Base-by-base conservation (phyloP, 1,284 basidiomycete species). In the Stygiomarasmius scandens region DNA sequence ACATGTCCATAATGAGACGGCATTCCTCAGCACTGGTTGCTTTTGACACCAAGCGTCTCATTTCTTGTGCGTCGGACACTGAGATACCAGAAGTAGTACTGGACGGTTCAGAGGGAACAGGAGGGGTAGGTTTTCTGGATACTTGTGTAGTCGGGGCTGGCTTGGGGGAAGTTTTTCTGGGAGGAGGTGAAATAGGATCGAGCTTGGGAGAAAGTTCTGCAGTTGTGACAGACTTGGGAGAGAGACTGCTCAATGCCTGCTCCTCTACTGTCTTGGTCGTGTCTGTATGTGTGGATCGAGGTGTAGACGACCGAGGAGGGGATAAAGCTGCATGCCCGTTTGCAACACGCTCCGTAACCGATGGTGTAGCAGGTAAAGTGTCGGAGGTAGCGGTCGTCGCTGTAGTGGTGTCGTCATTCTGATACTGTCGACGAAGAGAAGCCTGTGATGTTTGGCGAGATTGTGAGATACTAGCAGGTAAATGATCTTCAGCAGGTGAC, bases 1-100 rank as follows among this genome's bases (percentile, higher is more conserved):
- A 89, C 76, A 93, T 89, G 63, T 92, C 88, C 43, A 93, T 79
- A 43, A 95, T 84, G 32, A 95, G 76, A 50, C 91, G 88, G 68
- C 93, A 95, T 75, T 96, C 93, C 59, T 90, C 86, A 41, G 84
- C 89, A 29, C 80, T 85, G 1, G 87, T 89, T 16, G 93, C 92
- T 54, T 77, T 80, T 23, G 83, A 74, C n/a, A 95, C 74, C 55
- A 92, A 76, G 23, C 79, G 77, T 24, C 89, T 86, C 69, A 96
- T 80, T 50, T 92, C 88, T 12, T 78, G 74, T 32, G 87, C 80
- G 58, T 86, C 74, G 41, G 64, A 64, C 41, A 69, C 67, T 8
- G 68, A 66, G 16, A 72, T 58, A 9, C 64, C 55, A 49, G 64
- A 61, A 53, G 59, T 32, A n/a, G 66, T 63, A 8, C 58, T 29